phyloP scores from a whole-genome alignment of 331 rosid species.

The Stylosanthes scabra region DNA sequence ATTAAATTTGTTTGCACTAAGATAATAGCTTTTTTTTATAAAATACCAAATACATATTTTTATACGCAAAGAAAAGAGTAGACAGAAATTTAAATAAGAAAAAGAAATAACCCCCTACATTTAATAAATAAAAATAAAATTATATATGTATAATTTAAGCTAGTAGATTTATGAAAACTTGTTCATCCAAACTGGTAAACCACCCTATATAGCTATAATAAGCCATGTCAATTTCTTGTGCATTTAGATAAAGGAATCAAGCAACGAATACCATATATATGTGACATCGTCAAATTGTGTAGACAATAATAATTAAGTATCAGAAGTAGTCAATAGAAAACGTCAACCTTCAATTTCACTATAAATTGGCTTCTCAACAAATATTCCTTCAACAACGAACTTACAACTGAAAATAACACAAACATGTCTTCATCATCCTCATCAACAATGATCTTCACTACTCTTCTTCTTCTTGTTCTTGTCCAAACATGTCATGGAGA shows the following conservation, averaged over 20 bases:
- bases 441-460: slow-evolving; percentile 23
- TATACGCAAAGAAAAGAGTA: too few relatives aligned
- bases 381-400: neutral
- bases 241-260: neutral
- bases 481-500: slow-evolving; percentile 38
- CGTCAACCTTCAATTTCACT: slow-evolving; percentile 5
- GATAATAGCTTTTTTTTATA: too few relatives aligned
- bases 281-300: slow-evolving; percentile 8
- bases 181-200: too few relatives aligned
- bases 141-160: too few relatives aligned
- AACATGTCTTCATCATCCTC: slow-evolving; percentile 26
- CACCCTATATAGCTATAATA: too few relatives aligned
- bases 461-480: slow-evolving; percentile 13
- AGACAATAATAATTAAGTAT: neutral
- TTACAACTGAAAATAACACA: too few relatives aligned
- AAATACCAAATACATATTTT: too few relatives aligned
- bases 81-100: too few relatives aligned
- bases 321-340: neutral
- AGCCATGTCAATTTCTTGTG: neutral
- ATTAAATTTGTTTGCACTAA: too few relatives aligned
- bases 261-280: neutral
- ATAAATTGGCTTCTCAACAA: neutral
- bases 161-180: too few relatives aligned
- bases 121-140: too few relatives aligned
- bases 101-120: too few relatives aligned